Base-by-base conservation (phyloP, 495 filamentous ascomycete species). In the Tuber umbilicatum region DNA sequence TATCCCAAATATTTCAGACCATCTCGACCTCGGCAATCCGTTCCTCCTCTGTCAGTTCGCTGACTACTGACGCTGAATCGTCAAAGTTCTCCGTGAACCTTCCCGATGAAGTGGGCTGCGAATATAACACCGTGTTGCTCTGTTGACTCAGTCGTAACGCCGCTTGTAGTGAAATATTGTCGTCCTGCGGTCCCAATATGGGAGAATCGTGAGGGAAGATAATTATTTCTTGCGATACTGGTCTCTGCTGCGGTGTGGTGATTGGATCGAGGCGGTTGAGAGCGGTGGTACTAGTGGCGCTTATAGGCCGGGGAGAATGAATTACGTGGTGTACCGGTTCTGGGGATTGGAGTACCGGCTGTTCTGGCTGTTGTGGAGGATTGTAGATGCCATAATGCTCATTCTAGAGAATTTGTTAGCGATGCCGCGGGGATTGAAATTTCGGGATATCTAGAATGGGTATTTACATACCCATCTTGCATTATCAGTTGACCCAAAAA, bases 31-130 rank as follows among this genome's bases (percentile, higher is more conserved):
- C 27, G 19, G 27, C 55, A 64, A 64, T 35, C 35, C 55, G 55
- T 64, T 64, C 55, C 55, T 64, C 55, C 27, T 64, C 55, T 17
- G 55, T 64, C 14, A 64, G 27, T 35, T 64, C 55, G 31, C 55
- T 64, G 55, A 64, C 55, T 17, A 64, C 31, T 17, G 55, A 64
- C 14, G 55, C 55, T 31, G 55, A 64, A 64, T 64, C 55, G 27
- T 64, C 55, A 64, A 64, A 64, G 55, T 35, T 64, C 55, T 64
- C 55, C 2, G 55, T 64, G 55, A 64, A 64, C 27, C 55, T 64
- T 64, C 55, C 55, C 19, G 55, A 64, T 35, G 55, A 27, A 35
- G 55, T 31, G 27, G 55, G 55, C 31, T 64, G 55, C 14, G 55
- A 64, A 64, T 35, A 35, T 17, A 64, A 35, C 55, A 64, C 55